phyloP scores from a whole-genome alignment of 305 asterid genomes.

The Solanum aculeatissimum region DNA sequence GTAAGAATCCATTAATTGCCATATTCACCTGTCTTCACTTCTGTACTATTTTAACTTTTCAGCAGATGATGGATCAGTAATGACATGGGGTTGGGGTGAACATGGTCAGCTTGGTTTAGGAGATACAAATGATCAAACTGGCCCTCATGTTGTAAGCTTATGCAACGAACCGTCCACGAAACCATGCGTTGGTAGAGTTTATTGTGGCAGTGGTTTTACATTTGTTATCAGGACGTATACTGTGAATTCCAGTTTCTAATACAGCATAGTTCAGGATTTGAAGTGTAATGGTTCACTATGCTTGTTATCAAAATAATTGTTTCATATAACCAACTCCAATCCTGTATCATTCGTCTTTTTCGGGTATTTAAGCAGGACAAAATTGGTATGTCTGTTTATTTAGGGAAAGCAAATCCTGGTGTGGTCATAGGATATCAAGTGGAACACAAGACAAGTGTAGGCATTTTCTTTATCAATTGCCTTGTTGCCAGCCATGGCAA shows the following conservation, averaged over 20 bases:
- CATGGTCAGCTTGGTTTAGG: constrained; percentile 95
- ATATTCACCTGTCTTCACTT: background rate
- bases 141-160: constrained; percentile 39
- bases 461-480: background rate
- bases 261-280: background rate
- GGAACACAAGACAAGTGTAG: background rate
- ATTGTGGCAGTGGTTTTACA: constrained; percentile 88
- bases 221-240: constrained; percentile 24
- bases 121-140: constrained; percentile 34
- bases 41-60: background rate
- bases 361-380: background rate
- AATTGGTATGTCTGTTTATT: background rate
- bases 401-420: background rate
- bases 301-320: background rate
- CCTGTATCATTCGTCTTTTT: background rate
- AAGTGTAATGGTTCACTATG: background rate
- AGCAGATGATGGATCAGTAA: constrained; percentile 63
- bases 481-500: background rate
- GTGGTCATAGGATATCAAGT: background rate
- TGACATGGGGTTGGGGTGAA: constrained; percentile 99
- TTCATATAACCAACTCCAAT: background rate
- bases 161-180: constrained; percentile 5
- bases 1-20: background rate
- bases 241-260: constrained; percentile 3
- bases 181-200: constrained; percentile 27